Evolutionary conservation across 176 grass and related monocot genomes (phyloP).

Genomic region (Triticum dicoccoides): DNA sequence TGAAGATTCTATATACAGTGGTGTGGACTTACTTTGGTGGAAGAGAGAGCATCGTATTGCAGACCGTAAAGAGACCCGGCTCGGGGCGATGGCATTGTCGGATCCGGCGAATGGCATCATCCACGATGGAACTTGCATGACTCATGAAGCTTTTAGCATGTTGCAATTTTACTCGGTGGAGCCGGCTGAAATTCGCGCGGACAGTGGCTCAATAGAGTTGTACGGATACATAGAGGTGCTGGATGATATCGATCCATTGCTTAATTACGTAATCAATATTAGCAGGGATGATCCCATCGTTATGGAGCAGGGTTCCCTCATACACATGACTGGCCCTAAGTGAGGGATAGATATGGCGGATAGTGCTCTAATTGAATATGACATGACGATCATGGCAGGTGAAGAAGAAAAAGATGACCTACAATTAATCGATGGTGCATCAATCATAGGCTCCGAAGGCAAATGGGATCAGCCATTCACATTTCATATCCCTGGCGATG

Average conservation of each 20-base stretch:
- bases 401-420: background rate
- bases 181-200: background rate
- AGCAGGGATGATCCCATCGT: background rate
- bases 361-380: slow-evolving; percentile 5
- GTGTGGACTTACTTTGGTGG: background rate
- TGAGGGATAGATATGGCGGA: background rate
- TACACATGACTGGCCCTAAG: slow-evolving; percentile 15
- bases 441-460: background rate
- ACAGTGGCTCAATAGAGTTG: background rate
- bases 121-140: background rate
- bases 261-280: background rate
- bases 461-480: background rate
- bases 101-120: background rate
- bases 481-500: background rate
- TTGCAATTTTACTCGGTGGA: background rate
- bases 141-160: background rate
- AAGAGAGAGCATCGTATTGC: background rate
- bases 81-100: background rate
- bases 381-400: slow-evolving; percentile 6
- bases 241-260: background rate
- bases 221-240: background rate
- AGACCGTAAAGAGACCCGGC: background rate
- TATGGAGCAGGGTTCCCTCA: background rate
- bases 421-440: slow-evolving; percentile 9
- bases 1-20: background rate